Percentiles rank a stretch among this genome's conserved stretches.
Conservation (phyloP, 176 grass and related monocot species). For the Tillandsia leiboldiana region DNA sequence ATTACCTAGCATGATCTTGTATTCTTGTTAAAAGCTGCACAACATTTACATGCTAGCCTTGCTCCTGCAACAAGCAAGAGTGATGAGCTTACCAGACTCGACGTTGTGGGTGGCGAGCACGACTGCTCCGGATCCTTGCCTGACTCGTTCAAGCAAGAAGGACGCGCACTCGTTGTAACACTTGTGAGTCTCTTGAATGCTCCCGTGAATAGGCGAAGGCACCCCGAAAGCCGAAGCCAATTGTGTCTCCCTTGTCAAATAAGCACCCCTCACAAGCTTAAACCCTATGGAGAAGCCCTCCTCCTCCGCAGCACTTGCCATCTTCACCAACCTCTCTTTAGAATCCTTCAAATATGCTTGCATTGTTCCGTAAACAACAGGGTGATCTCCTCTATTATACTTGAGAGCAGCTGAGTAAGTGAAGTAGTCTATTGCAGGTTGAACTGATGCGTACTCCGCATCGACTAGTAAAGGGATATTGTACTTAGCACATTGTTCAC, state of each 20-base stretch:
- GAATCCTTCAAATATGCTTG: conserved; percentile 84
- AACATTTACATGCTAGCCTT: too few species aligned
- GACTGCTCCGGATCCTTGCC: conserved; percentile 38
- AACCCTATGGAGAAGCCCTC: conserved; percentile 49
- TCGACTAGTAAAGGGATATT: conserved; percentile 66
- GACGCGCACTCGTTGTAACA: conserved; percentile 77
- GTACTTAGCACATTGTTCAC: conserved; percentile 45
- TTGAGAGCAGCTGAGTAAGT: conserved; percentile 43
- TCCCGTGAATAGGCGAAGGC: conserved; percentile 61
- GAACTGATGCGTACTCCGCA: conserved; percentile 79
- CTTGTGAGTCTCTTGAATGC: conserved; percentile 64
- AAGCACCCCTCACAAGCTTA: conserved; percentile 92
- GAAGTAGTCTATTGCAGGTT: conserved; percentile 94
- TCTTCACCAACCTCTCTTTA: conserved; percentile 50
- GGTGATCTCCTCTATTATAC: conserved; percentile 35
- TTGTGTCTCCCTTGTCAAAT: conserved; percentile 55
- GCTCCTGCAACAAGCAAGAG: too few species aligned
- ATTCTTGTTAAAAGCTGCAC: too few species aligned
- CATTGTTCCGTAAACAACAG: conserved; percentile 62
- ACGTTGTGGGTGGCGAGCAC: conserved; percentile 88
- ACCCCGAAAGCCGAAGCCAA: conserved; percentile 49
- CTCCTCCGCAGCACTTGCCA: conserved; percentile 25
- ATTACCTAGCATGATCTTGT: too few species aligned
- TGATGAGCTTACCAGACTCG: conserved; percentile 26
- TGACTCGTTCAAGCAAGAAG: conserved; percentile 70